phyloP scores from a whole-genome alignment of 2,329 filamentous ascomycete genomes.

The Pseudogymnoascus sp. region DNA sequence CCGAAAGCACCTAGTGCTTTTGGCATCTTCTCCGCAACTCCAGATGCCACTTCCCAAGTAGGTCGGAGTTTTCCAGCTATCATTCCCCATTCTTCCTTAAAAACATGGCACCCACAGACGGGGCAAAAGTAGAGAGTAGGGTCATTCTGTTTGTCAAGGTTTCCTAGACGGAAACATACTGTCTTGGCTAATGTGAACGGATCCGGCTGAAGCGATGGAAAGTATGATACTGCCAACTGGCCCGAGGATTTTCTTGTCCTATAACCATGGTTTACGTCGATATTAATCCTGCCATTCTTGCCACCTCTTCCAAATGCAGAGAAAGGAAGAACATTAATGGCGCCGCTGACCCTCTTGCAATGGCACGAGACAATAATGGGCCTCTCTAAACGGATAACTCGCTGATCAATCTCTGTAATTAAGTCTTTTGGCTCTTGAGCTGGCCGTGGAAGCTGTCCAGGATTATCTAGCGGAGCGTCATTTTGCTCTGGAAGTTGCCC shows the following conservation, averaged over 20 bases:
- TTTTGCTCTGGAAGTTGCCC: not conserved
- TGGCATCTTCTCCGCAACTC: not conserved
- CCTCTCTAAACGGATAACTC: not conserved
- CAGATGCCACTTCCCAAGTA: not conserved
- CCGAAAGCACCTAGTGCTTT: not conserved
- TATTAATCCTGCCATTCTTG: not conserved
- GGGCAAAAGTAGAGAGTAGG: not conserved
- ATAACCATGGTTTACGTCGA: not conserved
- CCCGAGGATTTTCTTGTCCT: not conserved
- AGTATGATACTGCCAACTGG: not conserved
- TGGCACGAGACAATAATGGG: not conserved
- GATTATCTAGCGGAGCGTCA: not conserved
- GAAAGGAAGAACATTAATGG: not conserved
- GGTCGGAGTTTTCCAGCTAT: not conserved
- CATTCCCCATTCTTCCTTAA: not conserved
- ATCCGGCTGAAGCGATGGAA: not conserved
- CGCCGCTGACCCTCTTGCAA: not conserved
- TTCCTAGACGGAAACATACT: not conserved
- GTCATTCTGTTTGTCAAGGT: not conserved
- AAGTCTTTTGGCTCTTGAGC: not conserved
- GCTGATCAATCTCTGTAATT: not conserved
- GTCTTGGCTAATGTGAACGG: not conserved
- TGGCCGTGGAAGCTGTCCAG: not conserved
- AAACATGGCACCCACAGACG: not conserved
- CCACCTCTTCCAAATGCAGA: not conserved